Conservation (phyloP, 805 yeast genomes). For the Zygoascus flipseniorum region DNA sequence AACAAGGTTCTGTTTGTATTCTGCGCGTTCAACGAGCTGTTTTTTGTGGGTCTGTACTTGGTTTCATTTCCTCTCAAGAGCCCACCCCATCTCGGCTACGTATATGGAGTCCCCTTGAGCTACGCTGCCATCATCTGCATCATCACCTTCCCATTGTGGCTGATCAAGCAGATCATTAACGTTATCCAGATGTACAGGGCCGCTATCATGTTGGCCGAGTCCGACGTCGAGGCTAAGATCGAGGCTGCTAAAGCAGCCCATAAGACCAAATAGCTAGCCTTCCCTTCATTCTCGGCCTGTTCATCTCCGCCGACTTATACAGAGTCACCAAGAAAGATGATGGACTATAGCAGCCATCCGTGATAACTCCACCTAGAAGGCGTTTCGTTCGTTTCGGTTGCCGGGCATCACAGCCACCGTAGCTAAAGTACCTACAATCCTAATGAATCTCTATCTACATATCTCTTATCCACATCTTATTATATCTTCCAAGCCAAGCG, state of each 20-base stretch:
- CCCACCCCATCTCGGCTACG: slow-evolving; percentile 34
- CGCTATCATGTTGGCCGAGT: slow-evolving; percentile 64
- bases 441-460: not conserved
- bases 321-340: not conserved
- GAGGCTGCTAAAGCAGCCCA: slow-evolving; percentile 5
- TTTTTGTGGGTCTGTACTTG: slow-evolving; percentile 82
- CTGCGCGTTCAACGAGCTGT: slow-evolving; percentile 89
- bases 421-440: not conserved
- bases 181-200: slow-evolving; percentile 84
- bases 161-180: slow-evolving; percentile 84
- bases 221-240: slow-evolving; percentile 55
- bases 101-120: slow-evolving; percentile 36
- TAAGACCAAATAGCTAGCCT: not conserved
- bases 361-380: slow-evolving; percentile 1
- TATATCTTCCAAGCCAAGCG: slow-evolving; percentile 2
- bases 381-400: not conserved
- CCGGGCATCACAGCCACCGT: not conserved
- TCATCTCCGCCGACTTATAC: not conserved
- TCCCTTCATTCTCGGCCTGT: not conserved
- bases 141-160: slow-evolving; percentile 75
- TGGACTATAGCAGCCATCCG: not conserved
- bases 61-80: slow-evolving; percentile 48
- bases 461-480: not conserved
- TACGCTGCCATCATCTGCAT: slow-evolving; percentile 51
- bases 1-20: slow-evolving; percentile 74